Evolutionary conservation across 331 rosid species (phyloP).

Genomic region (Dryas integrifolia): DNA sequence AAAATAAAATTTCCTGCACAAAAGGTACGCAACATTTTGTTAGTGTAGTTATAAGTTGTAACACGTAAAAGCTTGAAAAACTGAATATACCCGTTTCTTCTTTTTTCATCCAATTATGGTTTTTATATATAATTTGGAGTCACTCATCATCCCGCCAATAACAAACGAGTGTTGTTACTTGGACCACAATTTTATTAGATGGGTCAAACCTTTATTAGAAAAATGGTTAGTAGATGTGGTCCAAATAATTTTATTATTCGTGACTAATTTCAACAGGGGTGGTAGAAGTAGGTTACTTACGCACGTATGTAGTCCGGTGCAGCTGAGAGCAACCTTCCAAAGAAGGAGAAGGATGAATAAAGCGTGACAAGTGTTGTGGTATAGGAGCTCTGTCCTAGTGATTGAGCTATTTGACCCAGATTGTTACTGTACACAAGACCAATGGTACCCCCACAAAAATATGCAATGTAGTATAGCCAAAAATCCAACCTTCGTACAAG

Average conservation of each 20-base stretch:
- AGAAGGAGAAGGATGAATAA: conserved; percentile 89
- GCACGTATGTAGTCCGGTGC: conserved; percentile 77
- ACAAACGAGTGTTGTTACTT: no score
- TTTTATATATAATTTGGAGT: no score
- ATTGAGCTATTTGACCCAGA: conserved; percentile 92
- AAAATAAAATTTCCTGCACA: conserved; percentile 80
- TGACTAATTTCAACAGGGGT: no score
- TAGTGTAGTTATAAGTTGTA: neutral
- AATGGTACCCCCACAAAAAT: conserved; percentile 93
- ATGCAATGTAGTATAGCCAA: conserved; percentile 82
- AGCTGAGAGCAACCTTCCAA: conserved; percentile 95
- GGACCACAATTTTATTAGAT: no score
- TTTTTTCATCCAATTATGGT: no score
- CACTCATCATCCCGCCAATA: no score
- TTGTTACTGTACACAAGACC: conserved; percentile 96
- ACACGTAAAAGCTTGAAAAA: no score
- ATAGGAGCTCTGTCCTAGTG: conserved; percentile 55
- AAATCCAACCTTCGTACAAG: conserved; percentile 67
- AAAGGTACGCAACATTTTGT: neutral
- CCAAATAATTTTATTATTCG: no score
- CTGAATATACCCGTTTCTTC: no score
- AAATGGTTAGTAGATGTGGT: no score
- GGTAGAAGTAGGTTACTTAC: conserved; percentile 37
- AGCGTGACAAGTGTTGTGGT: conserved; percentile 67
- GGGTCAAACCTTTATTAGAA: no score